A percentile compares a stretch with the other conserved stretches of the same genome.
Conservation (phyloP, 257 asterid species). For the Mitragyna speciosa region DNA sequence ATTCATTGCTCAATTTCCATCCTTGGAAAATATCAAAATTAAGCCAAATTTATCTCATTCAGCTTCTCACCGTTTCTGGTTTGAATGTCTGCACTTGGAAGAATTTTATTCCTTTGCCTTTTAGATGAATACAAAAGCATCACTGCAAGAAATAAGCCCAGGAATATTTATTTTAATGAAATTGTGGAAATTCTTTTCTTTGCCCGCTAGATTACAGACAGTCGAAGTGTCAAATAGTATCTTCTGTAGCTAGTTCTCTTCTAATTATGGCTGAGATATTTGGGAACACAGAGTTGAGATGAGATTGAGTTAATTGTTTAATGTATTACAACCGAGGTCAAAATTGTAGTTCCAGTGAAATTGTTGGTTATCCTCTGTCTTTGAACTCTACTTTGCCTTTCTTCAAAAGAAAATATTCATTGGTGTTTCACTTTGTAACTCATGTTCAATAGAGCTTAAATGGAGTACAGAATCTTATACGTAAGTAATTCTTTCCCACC, state of each 20-base stretch:
- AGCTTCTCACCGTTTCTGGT: too few species aligned
- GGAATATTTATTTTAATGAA: not conserved
- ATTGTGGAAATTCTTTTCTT: too few species aligned
- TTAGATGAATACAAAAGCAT: not conserved
- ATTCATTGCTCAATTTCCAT: not conserved
- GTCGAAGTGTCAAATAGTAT: not conserved
- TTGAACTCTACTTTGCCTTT: not conserved
- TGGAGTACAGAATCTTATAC: too few species aligned
- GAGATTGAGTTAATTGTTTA: too few species aligned
- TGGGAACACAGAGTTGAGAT: not conserved
- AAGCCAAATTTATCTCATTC: not conserved
- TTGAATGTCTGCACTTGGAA: not conserved
- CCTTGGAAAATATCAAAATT: not conserved
- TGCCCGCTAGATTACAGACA: not conserved
- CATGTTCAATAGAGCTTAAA: too few species aligned
- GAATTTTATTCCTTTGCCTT: not conserved
- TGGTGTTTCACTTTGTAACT: not conserved
- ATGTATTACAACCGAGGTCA: not conserved
- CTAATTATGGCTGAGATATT: not conserved
- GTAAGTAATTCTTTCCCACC: too few species aligned
- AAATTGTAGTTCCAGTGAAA: not conserved
- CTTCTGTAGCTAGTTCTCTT: not conserved
- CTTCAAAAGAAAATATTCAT: too few species aligned
- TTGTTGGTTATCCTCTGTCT: not conserved
- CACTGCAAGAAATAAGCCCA: not conserved